Conservation (phyloP, 2,329 filamentous ascomycete species). For the Xylogone sp. region DNA sequence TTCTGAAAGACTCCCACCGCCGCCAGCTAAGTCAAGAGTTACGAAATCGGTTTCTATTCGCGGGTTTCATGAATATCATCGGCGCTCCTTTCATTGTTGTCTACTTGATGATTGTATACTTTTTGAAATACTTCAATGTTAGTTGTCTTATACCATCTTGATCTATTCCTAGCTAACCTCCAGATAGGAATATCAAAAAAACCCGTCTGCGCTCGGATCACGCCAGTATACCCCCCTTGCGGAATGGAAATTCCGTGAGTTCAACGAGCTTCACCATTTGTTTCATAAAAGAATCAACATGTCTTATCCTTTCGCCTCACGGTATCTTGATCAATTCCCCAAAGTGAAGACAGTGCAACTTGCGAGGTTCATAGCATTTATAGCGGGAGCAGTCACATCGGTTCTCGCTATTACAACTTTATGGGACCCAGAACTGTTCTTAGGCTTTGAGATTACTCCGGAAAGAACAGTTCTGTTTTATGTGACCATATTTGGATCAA, state of each 20-base stretch:
- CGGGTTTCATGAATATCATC: constrained; percentile 80
- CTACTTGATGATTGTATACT: constrained; percentile 83
- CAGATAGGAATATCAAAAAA: constrained; percentile 84
- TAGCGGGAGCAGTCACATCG: constrained; percentile 80
- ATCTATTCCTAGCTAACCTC: constrained; percentile 10
- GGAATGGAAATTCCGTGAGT: constrained; percentile 97
- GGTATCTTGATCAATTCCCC: constrained; percentile 93
- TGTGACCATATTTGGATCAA: constrained; percentile 73
- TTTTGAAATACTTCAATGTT: constrained; percentile 92
- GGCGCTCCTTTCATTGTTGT: constrained; percentile 84
- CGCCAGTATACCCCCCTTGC: constrained; percentile 90
- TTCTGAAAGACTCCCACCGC: constrained; percentile 79
- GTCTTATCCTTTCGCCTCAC: constrained; percentile 88
- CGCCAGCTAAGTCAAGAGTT: constrained; percentile 74
- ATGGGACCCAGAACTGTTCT: constrained; percentile 86
- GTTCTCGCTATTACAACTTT: constrained; percentile 81
- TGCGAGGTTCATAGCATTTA: constrained; percentile 80
- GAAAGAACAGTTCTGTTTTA: constrained; percentile 91
- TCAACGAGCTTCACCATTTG: constrained; percentile 92
- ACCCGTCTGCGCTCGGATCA: constrained; percentile 80
- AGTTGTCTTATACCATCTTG: constrained; percentile 25
- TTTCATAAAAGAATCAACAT: constrained; percentile 89
- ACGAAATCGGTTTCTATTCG: constrained; percentile 73
- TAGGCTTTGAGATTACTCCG: constrained; percentile 86
- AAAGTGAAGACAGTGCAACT: constrained; percentile 89